These are phyloP conservation scores for Cryptococcus sp. DNA, from an alignment of 1,284 basidiomycete genomes.

Conservation along the genomic window DNA sequence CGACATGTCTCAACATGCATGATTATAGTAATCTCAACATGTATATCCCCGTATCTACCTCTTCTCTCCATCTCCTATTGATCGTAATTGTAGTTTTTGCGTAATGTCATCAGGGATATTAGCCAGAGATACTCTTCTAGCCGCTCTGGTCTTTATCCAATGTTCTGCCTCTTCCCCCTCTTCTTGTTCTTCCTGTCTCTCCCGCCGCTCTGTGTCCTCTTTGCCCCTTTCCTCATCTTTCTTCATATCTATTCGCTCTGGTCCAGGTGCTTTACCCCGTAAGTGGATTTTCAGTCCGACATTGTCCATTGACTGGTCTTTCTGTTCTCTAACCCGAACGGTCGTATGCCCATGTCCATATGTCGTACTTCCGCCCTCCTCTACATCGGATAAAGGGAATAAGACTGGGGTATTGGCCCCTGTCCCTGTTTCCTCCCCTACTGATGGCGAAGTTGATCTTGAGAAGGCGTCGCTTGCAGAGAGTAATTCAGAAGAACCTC, in stretches of 20 bases:
- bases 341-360: neutral
- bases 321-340: no score
- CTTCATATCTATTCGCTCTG: neutral
- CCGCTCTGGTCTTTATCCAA: conserved; percentile 76
- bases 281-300: no score
- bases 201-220: no score
- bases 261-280: neutral
- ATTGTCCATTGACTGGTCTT: no score
- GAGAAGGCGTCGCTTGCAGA: neutral
- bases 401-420: conserved; percentile 3
- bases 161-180: conserved; percentile 58
- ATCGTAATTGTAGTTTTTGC: neutral
- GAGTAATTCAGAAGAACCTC: neutral
- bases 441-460: neutral
- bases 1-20: no score
- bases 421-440: neutral
- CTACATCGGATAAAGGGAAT: conserved; percentile 6
- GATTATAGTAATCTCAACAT: no score
- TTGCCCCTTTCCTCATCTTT: neutral
- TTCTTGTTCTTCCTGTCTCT: neutral
- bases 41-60: no score
- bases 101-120: neutral
- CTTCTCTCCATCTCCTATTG: no score
- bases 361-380: conserved; percentile 1
- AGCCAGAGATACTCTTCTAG: conserved; percentile 69